These are phyloP conservation scores for Hyphopichia buzzinii DNA, from an alignment of 1,139 yeast genomes.

Conservation along the genomic window DNA sequence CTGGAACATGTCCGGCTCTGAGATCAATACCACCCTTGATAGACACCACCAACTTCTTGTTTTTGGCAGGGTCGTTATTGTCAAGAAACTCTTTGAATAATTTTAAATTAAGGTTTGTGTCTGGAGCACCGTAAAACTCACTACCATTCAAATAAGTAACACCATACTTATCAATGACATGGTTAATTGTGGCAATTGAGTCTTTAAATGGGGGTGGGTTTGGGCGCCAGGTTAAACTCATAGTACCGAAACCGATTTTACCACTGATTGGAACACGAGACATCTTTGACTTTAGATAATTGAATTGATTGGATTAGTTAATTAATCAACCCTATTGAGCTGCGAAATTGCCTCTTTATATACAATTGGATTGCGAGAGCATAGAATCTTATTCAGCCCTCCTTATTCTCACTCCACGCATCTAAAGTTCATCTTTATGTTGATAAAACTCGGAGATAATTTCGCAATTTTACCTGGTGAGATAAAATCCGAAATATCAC, in stretches of 20 bases:
- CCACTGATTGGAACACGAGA: constrained; percentile 19
- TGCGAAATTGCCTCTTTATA: no score
- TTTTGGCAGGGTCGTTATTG: constrained; percentile 48
- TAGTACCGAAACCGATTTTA: constrained; percentile 57
- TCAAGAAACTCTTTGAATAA: constrained; percentile 57
- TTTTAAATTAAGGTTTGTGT: constrained; percentile 48
- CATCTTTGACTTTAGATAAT: no score
- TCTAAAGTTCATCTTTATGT: no score
- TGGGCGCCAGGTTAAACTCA: constrained; percentile 60
- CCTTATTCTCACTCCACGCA: no score
- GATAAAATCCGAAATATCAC: no score
- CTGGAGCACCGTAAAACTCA: constrained; percentile 68
- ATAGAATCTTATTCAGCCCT: no score
- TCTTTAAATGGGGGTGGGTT: constrained; percentile 42
- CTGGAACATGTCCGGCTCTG: constrained; percentile 39
- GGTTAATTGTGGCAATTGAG: constrained; percentile 43
- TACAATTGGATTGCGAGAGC: no score
- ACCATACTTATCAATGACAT: constrained; percentile 38
- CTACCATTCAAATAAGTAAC: constrained; percentile 67
- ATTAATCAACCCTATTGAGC: no score
- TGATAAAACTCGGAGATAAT: no score
- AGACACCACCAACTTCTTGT: constrained; percentile 51
- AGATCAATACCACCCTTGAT: constrained; percentile 63
- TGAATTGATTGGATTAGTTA: no score
- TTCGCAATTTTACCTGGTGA: no score